A percentile compares a stretch with the other conserved stretches of the same genome.
phyloP scores from a whole-genome alignment of 176 grass and related monocot genomes.

The Sorghum bicolor region DNA sequence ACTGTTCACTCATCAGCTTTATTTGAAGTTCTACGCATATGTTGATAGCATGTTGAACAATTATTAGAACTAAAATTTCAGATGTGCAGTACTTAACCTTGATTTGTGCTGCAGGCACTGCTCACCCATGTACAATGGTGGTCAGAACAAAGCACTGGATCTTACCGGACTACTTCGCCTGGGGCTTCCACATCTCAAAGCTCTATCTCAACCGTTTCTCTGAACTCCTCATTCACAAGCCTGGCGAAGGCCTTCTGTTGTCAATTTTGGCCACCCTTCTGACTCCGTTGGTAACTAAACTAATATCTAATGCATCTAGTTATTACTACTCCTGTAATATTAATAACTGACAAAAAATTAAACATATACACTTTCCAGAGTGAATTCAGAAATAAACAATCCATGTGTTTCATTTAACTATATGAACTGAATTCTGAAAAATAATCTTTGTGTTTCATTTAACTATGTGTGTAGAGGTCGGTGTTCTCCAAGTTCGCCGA shows the following conservation, averaged over 20 bases:
- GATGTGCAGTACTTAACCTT: neutral
- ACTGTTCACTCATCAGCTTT: no score
- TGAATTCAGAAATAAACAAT: no score
- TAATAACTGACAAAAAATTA: no score
- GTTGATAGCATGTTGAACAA: no score
- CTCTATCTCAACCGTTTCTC: conserved; percentile 31
- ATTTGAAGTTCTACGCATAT: no score
- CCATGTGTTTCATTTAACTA: no score
- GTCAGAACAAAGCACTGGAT: conserved; percentile 45
- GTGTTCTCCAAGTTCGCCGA: no score
- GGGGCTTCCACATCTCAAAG: conserved; percentile 22
- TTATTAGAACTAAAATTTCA: no score
- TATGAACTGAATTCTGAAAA: no score
- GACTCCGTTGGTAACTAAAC: conserved; percentile 31
- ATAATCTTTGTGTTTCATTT: no score
- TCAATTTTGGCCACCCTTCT: conserved; percentile 12
- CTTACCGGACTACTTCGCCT: conserved; percentile 27
- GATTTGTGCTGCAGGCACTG: neutral
- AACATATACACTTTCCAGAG: neutral
- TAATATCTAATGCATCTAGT: neutral
- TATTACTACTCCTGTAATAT: no score
- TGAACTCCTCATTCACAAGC: conserved; percentile 44
- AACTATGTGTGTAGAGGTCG: no score
- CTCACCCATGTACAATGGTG: conserved; percentile 40
- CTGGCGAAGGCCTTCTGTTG: conserved; percentile 29